Percentiles rank a stretch among this genome's conserved stretches.
Conservation (phyloP, 2,329 filamentous ascomycete species). For the Orbilia oligospora region DNA sequence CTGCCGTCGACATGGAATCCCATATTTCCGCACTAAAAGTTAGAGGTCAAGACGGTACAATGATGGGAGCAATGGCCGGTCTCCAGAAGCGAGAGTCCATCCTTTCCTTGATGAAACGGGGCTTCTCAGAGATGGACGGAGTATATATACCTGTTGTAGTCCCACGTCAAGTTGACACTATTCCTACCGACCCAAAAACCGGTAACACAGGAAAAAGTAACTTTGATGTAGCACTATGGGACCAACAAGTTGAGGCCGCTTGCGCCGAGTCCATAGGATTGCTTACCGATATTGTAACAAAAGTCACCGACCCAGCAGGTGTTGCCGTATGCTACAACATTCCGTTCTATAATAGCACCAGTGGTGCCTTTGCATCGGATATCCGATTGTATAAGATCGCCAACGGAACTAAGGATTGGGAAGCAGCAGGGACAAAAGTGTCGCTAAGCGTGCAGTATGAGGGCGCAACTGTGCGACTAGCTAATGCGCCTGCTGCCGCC, state of each 20-base stretch:
- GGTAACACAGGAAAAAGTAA: slow-evolving; percentile 41
- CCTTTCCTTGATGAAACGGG: slow-evolving; percentile 29
- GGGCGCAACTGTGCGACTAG: slow-evolving; percentile 68
- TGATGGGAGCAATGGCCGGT: slow-evolving; percentile 37
- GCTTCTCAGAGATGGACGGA: slow-evolving; percentile 35
- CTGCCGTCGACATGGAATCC: slow-evolving; percentile 28
- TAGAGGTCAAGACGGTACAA: slow-evolving; percentile 14
- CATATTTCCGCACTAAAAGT: neutral
- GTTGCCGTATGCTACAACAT: slow-evolving; percentile 88
- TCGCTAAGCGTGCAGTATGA: slow-evolving; percentile 68
- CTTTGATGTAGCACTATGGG: slow-evolving; percentile 40
- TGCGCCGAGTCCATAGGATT: slow-evolving; percentile 32
- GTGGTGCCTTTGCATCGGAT: slow-evolving; percentile 82
- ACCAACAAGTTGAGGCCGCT: slow-evolving; percentile 42
- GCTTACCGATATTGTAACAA: slow-evolving; percentile 68
- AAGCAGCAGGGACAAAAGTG: slow-evolving; percentile 67
- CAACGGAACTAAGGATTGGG: slow-evolving; percentile 71
- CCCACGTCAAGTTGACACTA: slow-evolving; percentile 31
- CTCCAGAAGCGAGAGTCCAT: slow-evolving; percentile 46
- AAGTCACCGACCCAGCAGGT: slow-evolving; percentile 80
- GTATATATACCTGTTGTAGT: neutral
- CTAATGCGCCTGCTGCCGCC: slow-evolving; percentile 64
- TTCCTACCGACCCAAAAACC: slow-evolving; percentile 39
- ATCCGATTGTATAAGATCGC: slow-evolving; percentile 80
- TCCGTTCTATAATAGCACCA: slow-evolving; percentile 76